Evolutionary conservation across 805 yeast species (phyloP), one percentile per base, ranked within the genome.

Genomic region (Sugiyamaella marilandica): DNA sequence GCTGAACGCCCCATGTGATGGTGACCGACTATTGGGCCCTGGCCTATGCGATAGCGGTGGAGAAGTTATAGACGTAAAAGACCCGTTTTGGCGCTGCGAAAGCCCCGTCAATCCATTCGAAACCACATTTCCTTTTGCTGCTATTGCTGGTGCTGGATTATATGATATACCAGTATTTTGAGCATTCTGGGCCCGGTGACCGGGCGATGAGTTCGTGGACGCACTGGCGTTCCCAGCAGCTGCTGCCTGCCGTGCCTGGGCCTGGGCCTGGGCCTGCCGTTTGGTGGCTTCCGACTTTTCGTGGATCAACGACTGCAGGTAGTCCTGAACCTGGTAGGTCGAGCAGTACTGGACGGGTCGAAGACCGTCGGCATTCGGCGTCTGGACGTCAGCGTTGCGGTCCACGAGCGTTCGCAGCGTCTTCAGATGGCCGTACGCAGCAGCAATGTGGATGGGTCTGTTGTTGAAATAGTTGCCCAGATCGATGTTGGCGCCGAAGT

Each of bases 381-480:
- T 61, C 19, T 72, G 68, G 36, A 75, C 75, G 54, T 81, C 78
- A 1, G 81, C 79, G 18, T 76, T 73, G 31, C 79, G 71, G 14
- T 70, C 72, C 0, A 84, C 66, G 43, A 86, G 67, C 33, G 83
- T 63, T 49, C 78, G 74, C 55, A 82, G 67, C 45, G 87, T 82
- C 46, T 78, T 78, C 13, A 78, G 61, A 55, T 80, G 78, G 5
- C 91, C 92, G 60, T 76, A 80, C 51, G 85, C 84, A 59, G 87
- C 77, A 0, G 97, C 95, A 49, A 85, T 73, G 68, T 92, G 98
- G 41, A 92, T 70, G 0, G 96, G 88, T 2, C 95, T 83, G 63
- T 89, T 87, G 0, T 94, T 95, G 13, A 79, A 78, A 9, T 73
- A 70, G 64, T 94, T 96, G 51, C 81, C 83, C 3, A 81, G 65